phyloP scores from a whole-genome alignment of 2,329 filamentous ascomycete species.

The Pseudocercospora ulei region DNA sequence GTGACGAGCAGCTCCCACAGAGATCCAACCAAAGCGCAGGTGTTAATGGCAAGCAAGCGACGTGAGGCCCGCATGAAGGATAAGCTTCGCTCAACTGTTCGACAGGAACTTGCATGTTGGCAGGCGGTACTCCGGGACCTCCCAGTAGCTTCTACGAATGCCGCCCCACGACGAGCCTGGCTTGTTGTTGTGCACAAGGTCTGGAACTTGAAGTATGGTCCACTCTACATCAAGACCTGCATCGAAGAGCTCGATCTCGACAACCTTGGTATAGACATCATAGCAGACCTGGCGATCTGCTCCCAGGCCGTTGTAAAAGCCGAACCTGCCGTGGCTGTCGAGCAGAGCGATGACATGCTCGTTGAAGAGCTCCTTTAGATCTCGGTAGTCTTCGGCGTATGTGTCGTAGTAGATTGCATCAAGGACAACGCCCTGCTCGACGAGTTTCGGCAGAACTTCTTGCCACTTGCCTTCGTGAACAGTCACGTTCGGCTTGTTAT shows the following conservation, averaged over 20 bases:
- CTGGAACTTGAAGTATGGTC: constrained; percentile 65
- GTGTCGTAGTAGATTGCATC: constrained; percentile 83
- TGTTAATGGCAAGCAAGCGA: constrained; percentile 15
- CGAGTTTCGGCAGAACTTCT: constrained; percentile 40
- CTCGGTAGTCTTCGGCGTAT: constrained; percentile 84
- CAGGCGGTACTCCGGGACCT: constrained; percentile 64
- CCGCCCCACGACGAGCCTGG: constrained; percentile 13
- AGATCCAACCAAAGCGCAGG: constrained; percentile 22
- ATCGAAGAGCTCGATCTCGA: constrained; percentile 81
- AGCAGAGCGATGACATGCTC: constrained; percentile 76
- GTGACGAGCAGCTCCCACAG: constrained; percentile 16
- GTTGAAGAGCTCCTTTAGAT: constrained; percentile 76
- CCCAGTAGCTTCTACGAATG: constrained; percentile 47
- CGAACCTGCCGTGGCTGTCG: constrained; percentile 49
- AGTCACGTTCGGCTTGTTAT: constrained; percentile 42
- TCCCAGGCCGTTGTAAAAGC: constrained; percentile 67
- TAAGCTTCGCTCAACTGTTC: constrained; percentile 42
- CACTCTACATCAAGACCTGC: constrained; percentile 84
- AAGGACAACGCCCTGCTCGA: constrained; percentile 39
- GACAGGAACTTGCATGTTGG: constrained; percentile 68
- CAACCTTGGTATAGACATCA: constrained; percentile 84
- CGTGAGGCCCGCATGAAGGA: constrained; percentile 1
- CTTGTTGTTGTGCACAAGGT: constrained; percentile 38
- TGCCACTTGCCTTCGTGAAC: constrained; percentile 45
- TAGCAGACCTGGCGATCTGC: constrained; percentile 89